Evolutionary conservation across 2,329 filamentous ascomycete genomes (phyloP).

Genomic region (Neurospora crassa): DNA sequence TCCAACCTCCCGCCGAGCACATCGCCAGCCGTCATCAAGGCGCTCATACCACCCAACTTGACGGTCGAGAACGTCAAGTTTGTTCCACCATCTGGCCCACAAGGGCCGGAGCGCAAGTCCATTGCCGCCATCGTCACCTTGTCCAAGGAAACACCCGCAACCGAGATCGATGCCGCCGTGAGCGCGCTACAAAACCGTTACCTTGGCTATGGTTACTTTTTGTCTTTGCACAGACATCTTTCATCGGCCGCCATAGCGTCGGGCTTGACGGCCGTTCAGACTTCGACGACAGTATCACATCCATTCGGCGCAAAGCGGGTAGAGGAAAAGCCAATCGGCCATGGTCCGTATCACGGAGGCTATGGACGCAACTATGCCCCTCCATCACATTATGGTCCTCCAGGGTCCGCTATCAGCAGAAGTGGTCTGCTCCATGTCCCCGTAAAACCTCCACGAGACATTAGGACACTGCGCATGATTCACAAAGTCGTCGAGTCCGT

Average conservation of each 20-base stretch:
- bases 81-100: constrained; percentile 42
- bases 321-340: constrained; percentile 28
- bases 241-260: constrained; percentile 62
- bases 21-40: constrained; percentile 50
- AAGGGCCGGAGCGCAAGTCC: constrained; percentile 56
- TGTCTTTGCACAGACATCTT: constrained; percentile 72
- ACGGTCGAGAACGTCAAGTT: constrained; percentile 67
- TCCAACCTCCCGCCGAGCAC: constrained; percentile 51
- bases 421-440: constrained; percentile 53
- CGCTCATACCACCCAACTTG: constrained; percentile 48
- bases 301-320: constrained; percentile 72
- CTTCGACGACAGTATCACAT: constrained; percentile 39
- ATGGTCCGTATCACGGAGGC: constrained; percentile 26
- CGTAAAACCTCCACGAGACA: constrained; percentile 65
- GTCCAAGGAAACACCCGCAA: constrained; percentile 68
- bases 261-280: constrained; percentile 27
- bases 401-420: constrained; percentile 32
- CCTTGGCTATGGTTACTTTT: constrained; percentile 72
- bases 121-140: constrained; percentile 72
- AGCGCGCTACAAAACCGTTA: constrained; percentile 75
- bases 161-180: constrained; percentile 73
- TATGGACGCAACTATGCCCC: constrained; percentile 63
- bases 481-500: constrained; percentile 80
- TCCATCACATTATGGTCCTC: constrained; percentile 54
- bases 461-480: constrained; percentile 71